Percentiles rank a stretch among this genome's conserved stretches.
phyloP scores from a whole-genome alignment of 257 asterid genomes.

The Jaltomata sinuosa region DNA sequence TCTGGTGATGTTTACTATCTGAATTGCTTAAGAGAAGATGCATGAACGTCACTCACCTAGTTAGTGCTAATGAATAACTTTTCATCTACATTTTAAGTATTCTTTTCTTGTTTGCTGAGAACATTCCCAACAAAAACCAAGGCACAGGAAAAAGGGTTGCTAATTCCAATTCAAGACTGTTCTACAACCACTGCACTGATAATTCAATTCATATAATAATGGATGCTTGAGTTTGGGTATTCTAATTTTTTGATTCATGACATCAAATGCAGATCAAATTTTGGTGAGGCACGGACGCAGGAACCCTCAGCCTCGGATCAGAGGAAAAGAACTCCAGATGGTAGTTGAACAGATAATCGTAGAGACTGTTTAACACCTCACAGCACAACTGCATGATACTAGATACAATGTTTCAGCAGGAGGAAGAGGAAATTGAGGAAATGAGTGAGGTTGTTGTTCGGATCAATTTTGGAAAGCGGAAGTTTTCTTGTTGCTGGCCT shows the following conservation, averaged over 20 bases:
- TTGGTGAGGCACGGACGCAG: conserved; percentile 52
- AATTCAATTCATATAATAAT: not conserved
- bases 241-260: not conserved
- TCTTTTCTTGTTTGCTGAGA: not conserved
- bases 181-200: not conserved
- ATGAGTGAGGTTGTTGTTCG: not conserved
- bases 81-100: not conserved
- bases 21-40: not conserved
- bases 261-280: conserved; percentile 42
- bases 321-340: conserved; percentile 30
- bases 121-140: not conserved
- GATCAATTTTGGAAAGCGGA: not conserved
- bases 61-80: not conserved
- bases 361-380: not conserved
- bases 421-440: not conserved
- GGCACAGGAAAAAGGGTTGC: not conserved
- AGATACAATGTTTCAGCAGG: not conserved
- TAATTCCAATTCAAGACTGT: not conserved
- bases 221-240: not conserved
- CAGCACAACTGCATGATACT: not conserved
- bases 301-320: conserved; percentile 33
- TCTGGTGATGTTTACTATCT: not conserved
- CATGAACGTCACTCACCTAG: not conserved
- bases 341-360: conserved; percentile 1
- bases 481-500: not conserved